phyloP scores from a whole-genome alignment of 2,329 filamentous ascomycete species.

The Apiospora saccharicola region DNA sequence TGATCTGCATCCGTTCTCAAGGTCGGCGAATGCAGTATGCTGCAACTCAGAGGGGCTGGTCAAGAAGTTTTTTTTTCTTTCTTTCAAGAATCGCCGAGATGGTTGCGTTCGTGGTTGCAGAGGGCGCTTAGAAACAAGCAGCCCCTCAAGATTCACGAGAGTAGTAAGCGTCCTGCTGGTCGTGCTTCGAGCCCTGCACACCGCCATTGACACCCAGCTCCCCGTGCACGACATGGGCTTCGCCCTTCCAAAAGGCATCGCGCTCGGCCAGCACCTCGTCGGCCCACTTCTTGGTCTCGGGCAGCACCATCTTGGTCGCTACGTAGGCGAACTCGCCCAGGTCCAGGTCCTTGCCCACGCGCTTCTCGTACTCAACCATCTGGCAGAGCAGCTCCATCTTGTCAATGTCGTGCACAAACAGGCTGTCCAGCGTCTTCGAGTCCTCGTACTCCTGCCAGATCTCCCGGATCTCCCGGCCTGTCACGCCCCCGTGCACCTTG shows the following conservation, averaged over 20 bases:
- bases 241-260: conserved; percentile 71
- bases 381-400: conserved; percentile 95
- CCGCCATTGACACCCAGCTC: conserved; percentile 51
- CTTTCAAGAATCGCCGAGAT: not conserved
- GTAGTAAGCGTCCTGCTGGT: conserved; percentile 61
- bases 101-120: not conserved
- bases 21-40: not conserved
- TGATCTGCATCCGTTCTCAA: not conserved
- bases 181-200: conserved; percentile 45
- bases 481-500: conserved; percentile 72
- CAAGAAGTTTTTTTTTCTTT: no score
- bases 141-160: conserved; percentile 24
- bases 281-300: conserved; percentile 84
- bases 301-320: conserved; percentile 72
- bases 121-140: not conserved
- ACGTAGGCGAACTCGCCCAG: conserved; percentile 89
- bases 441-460: conserved; percentile 98
- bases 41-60: not conserved
- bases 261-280: conserved; percentile 79
- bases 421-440: conserved; percentile 79
- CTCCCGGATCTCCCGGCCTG: conserved; percentile 74
- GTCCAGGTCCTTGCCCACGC: conserved; percentile 70
- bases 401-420: conserved; percentile 95
- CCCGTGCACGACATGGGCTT: conserved; percentile 53
- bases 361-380: conserved; percentile 95